These are phyloP conservation scores for Phylloporus rhodoxanthus DNA, from an alignment of 768 basidiomycete genomes.

Conservation along the genomic window DNA sequence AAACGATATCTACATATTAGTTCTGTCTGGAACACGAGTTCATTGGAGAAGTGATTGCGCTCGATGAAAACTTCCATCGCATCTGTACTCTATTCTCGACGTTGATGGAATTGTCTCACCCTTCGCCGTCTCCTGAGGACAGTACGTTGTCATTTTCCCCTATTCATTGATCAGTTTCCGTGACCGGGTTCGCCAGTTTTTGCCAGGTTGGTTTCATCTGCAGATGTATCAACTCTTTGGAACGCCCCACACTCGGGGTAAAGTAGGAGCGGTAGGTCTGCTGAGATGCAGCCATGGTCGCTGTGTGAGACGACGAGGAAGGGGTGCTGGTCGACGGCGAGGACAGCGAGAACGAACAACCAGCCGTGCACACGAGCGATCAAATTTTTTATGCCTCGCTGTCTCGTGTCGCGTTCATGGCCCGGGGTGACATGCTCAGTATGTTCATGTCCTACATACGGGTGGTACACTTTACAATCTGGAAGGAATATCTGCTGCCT, in stretches of 20 bases:
- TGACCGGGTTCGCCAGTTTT: slow-evolving; percentile 38
- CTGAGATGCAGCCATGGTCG: slow-evolving; percentile 23
- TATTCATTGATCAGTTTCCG: background rate
- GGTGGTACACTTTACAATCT: slow-evolving; percentile 73
- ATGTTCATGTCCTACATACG: slow-evolving; percentile 69
- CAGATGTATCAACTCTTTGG: slow-evolving; percentile 67
- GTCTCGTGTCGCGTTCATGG: background rate
- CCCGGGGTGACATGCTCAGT: slow-evolving; percentile 76
- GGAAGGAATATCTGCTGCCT: slow-evolving; percentile 36
- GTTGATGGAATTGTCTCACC: slow-evolving; percentile 75
- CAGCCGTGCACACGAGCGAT: slow-evolving; percentile 7
- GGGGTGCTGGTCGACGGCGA: slow-evolving; percentile 6
- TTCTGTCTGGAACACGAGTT: slow-evolving; percentile 73
- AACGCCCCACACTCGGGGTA: slow-evolving; percentile 41
- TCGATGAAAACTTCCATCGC: slow-evolving; percentile 57
- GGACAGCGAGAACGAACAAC: slow-evolving; percentile 1
- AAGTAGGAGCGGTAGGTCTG: slow-evolving; percentile 23
- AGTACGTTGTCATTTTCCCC: slow-evolving; percentile 41
- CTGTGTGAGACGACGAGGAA: background rate
- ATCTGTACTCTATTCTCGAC: slow-evolving; percentile 57
- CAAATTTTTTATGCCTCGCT: slow-evolving; percentile 8
- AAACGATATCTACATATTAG: slow-evolving; percentile 32
- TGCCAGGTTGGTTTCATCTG: slow-evolving; percentile 71
- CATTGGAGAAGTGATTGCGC: slow-evolving; percentile 61
- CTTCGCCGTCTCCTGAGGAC: slow-evolving; percentile 74